These are phyloP conservation scores for Lentinula edodes DNA, from an alignment of 768 basidiomycete genomes.

Conservation along the genomic window DNA sequence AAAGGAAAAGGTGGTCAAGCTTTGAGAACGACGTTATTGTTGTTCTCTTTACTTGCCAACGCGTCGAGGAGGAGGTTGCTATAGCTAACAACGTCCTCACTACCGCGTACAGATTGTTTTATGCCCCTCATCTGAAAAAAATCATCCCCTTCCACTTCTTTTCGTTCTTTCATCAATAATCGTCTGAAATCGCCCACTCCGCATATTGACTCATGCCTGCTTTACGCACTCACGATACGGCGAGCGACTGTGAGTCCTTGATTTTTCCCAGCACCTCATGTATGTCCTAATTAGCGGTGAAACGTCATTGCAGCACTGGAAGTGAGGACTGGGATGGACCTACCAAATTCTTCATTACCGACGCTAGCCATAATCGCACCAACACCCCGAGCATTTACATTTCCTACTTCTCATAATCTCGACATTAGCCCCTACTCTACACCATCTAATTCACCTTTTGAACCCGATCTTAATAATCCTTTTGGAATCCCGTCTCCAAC, in stretches of 20 bases:
- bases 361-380: constrained; percentile 59
- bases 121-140: constrained; percentile 16
- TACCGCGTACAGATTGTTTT: constrained; percentile 24
- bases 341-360: constrained; percentile 36
- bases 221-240: constrained; percentile 72
- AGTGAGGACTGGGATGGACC: constrained; percentile 53
- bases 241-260: constrained; percentile 35
- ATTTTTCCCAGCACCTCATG: neutral
- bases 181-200: constrained; percentile 11
- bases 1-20: constrained; percentile 39
- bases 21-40: constrained; percentile 22
- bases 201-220: constrained; percentile 54
- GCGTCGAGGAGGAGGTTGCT: constrained; percentile 25
- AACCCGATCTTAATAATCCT: constrained; percentile 54
- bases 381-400: constrained; percentile 66
- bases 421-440: constrained; percentile 66
- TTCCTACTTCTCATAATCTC: constrained; percentile 57
- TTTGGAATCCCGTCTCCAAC: constrained; percentile 34
- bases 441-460: constrained; percentile 66
- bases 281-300: neutral
- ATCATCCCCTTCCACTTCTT: constrained; percentile 16
- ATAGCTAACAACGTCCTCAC: constrained; percentile 14
- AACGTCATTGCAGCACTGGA: constrained; percentile 50
- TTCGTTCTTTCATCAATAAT: constrained; percentile 11
- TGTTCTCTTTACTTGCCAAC: constrained; percentile 28